Evolutionary conservation across 1,284 basidiomycete genomes (phyloP).

Genomic region (Kalmanozyma brasiliensis): DNA sequence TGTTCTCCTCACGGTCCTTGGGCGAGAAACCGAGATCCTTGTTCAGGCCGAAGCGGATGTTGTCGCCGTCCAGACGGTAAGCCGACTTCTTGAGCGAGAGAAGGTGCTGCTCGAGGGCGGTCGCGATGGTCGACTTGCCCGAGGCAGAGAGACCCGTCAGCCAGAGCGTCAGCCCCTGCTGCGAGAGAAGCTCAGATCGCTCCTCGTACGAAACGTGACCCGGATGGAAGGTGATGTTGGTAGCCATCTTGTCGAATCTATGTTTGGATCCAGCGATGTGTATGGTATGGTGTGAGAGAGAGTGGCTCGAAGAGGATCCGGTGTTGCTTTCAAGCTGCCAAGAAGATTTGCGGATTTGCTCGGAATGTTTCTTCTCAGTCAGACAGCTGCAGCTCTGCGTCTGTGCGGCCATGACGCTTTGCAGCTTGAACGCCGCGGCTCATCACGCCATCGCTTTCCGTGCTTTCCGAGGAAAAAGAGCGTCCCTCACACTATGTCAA

Average conservation of each 20-base stretch:
- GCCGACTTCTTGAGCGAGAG: conserved; percentile 85
- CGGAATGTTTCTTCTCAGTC: neutral
- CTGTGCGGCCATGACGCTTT: too few relatives aligned
- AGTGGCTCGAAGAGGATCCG: neutral
- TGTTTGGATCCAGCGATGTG: neutral
- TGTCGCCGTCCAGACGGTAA: conserved; percentile 96
- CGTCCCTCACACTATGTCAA: too few relatives aligned
- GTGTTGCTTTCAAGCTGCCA: neutral
- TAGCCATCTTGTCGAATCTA: conserved; percentile 73
- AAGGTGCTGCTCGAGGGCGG: conserved; percentile 94
- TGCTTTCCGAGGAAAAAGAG: too few relatives aligned
- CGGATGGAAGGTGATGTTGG: conserved; percentile 86
- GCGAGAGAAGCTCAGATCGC: conserved; percentile 54
- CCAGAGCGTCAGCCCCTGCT: conserved; percentile 56
- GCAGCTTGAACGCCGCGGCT: too few relatives aligned
- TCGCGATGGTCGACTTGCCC: conserved; percentile 90
- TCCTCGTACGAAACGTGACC: conserved; percentile 69
- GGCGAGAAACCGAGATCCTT: conserved; percentile 98
- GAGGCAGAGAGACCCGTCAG: conserved; percentile 59
- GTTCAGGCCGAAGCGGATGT: conserved; percentile 95
- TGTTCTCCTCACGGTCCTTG: conserved; percentile 94
- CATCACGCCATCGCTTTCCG: too few relatives aligned
- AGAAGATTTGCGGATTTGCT: too few relatives aligned
- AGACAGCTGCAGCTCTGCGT: too few relatives aligned
- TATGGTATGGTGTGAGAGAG: neutral